Percentiles rank a stretch among this genome's conserved stretches.
These are phyloP conservation scores for Solanum dulcamara DNA, from an alignment of 257 asterid genomes.

Conservation along the genomic window DNA sequence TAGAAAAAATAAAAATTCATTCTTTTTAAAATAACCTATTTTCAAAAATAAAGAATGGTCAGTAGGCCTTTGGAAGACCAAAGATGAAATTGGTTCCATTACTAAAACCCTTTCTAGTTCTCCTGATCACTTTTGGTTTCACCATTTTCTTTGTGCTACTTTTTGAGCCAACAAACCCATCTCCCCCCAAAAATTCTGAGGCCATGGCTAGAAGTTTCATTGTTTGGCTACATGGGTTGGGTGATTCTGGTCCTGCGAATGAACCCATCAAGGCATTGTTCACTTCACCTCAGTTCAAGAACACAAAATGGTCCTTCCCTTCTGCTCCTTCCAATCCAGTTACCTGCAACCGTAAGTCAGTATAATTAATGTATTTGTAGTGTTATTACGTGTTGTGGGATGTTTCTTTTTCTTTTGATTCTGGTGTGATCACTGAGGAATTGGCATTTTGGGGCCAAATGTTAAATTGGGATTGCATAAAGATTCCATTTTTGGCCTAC, in stretches of 20 bases:
- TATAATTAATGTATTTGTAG: neutral
- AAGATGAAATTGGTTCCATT: constrained; percentile 24
- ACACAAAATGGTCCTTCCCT: constrained; percentile 86
- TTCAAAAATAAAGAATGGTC: neutral
- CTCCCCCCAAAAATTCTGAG: constrained; percentile 10
- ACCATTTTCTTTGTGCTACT: constrained; percentile 33
- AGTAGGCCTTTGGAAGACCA: neutral
- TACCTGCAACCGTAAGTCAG: constrained; percentile 72
- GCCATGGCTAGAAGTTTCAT: constrained; percentile 69
- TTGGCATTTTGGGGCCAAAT: neutral
- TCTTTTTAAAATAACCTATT: neutral
- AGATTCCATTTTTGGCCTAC: neutral
- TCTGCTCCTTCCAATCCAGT: constrained; percentile 92
- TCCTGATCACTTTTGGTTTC: constrained; percentile 39
- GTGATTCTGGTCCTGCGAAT: constrained; percentile 94
- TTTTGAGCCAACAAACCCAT: constrained; percentile 12
- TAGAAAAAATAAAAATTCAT: too few relatives aligned
- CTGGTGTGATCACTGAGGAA: neutral
- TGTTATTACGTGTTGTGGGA: neutral
- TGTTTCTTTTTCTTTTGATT: neutral
- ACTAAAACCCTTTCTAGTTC: constrained; percentile 33
- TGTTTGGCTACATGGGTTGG: constrained; percentile 93
- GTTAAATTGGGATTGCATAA: neutral
- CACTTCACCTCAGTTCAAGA: constrained; percentile 60
- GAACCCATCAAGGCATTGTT: constrained; percentile 79